phyloP scores from a whole-genome alignment of 768 basidiomycete genomes.

The Chiua virens region DNA sequence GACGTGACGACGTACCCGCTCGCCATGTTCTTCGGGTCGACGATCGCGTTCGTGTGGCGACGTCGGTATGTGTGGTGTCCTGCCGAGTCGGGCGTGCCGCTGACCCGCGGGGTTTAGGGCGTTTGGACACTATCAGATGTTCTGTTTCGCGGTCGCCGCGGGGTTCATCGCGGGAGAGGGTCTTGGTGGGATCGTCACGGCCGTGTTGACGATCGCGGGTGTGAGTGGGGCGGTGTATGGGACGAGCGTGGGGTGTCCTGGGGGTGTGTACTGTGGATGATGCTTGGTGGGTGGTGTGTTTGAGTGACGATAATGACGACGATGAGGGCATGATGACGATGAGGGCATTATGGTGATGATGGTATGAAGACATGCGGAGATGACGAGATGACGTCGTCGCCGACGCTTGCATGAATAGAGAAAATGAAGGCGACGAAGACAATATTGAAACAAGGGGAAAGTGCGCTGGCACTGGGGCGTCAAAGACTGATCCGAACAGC shows the following conservation, averaged over 20 bases:
- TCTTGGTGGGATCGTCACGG: slow-evolving; percentile 36
- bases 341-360: no score
- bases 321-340: no score
- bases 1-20: slow-evolving; percentile 24
- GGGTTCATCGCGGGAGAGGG: slow-evolving; percentile 43
- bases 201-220: slow-evolving; percentile 30
- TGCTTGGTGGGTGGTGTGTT: no score
- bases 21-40: slow-evolving; percentile 26
- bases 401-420: no score
- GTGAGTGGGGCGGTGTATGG: slow-evolving; percentile 27
- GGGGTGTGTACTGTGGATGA: slow-evolving; percentile 28
- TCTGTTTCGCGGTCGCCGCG: slow-evolving; percentile 38
- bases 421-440: no score
- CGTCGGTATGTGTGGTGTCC: neutral
- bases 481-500: no score
- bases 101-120: neutral
- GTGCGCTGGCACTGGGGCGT: no score
- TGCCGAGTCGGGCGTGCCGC: no score
- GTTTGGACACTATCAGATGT: slow-evolving; percentile 15
- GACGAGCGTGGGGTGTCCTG: slow-evolving; percentile 31
- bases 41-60: slow-evolving; percentile 22
- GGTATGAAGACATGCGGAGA: no score
- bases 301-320: no score
- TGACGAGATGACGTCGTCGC: no score
- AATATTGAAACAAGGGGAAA: no score